Conservation (phyloP, 306 rosid species). For the Trifolium dubium region DNA sequence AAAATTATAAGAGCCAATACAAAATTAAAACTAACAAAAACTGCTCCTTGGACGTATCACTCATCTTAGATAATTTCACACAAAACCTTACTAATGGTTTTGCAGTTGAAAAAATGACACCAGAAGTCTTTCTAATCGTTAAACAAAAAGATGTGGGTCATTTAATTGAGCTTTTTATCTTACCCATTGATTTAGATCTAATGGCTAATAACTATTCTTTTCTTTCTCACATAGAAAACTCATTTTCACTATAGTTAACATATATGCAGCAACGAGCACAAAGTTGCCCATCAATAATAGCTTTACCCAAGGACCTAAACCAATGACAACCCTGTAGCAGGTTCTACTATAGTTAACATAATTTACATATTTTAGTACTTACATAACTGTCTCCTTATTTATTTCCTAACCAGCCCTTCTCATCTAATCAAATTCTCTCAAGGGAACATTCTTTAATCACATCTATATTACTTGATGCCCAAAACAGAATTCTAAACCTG, state of each 20-base stretch:
- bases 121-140: too few species aligned
- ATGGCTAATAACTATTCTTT: too few species aligned
- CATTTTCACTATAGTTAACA: too few species aligned
- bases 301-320: slow-evolving; percentile 17
- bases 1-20: slow-evolving; percentile 1
- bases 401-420: background rate
- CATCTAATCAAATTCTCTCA: background rate
- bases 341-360: slow-evolving; percentile 4
- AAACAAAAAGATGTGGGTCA: too few species aligned
- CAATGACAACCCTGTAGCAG: background rate
- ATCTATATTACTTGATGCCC: background rate
- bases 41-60: background rate
- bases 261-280: background rate
- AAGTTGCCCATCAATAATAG: slow-evolving; percentile 2
- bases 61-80: background rate
- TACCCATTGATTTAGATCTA: too few species aligned
- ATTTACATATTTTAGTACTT: slow-evolving; percentile 6
- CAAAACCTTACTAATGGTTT: background rate
- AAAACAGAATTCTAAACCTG: slow-evolving; percentile 20
- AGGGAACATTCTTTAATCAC: slow-evolving; percentile 8
- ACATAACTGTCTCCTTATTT: slow-evolving; percentile 2
- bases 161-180: too few species aligned
- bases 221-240: too few species aligned
- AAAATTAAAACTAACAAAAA: slow-evolving; percentile 22
- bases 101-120: too few species aligned